Conservation (phyloP, 768 basidiomycete genomes). For the Mycena pura region DNA sequence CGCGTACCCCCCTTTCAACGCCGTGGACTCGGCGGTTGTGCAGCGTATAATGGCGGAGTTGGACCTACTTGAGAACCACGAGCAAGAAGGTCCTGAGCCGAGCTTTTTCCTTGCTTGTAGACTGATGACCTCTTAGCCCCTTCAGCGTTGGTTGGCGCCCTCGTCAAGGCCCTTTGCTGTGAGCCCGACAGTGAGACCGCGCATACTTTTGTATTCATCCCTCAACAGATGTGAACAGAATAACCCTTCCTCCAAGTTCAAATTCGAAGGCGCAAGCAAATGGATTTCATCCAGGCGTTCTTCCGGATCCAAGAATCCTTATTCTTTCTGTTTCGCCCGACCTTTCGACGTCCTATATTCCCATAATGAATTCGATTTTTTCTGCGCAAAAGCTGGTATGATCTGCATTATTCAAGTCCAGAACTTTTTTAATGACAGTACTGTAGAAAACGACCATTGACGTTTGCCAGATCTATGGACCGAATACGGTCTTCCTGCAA, state of each 20-base stretch:
- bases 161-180: constrained; percentile 95
- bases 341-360: constrained; percentile 89
- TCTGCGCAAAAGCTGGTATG: constrained; percentile 95
- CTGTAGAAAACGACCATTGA: constrained; percentile 94
- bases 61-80: constrained; percentile 52
- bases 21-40: constrained; percentile 73
- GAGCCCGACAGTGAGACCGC: constrained; percentile 33
- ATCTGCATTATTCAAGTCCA: constrained; percentile 22
- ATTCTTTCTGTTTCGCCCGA: constrained; percentile 95
- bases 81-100: constrained; percentile 54
- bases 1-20: constrained; percentile 82
- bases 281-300: constrained; percentile 36
- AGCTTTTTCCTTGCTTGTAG: constrained; percentile 1
- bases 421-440: constrained; percentile 1
- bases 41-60: constrained; percentile 68
- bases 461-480: constrained; percentile 88
- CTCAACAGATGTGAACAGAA: constrained; percentile 48
- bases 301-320: constrained; percentile 48
- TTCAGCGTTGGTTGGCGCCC: constrained; percentile 82
- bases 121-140: constrained; percentile 47
- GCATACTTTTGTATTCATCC: not conserved
- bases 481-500: constrained; percentile 94
- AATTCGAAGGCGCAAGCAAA: constrained; percentile 38
- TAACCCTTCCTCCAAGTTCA: constrained; percentile 39
- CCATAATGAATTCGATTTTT: constrained; percentile 99